phyloP scores from a whole-genome alignment of 2,329 filamentous ascomycete species.

The Incumbomyces delicatus region DNA sequence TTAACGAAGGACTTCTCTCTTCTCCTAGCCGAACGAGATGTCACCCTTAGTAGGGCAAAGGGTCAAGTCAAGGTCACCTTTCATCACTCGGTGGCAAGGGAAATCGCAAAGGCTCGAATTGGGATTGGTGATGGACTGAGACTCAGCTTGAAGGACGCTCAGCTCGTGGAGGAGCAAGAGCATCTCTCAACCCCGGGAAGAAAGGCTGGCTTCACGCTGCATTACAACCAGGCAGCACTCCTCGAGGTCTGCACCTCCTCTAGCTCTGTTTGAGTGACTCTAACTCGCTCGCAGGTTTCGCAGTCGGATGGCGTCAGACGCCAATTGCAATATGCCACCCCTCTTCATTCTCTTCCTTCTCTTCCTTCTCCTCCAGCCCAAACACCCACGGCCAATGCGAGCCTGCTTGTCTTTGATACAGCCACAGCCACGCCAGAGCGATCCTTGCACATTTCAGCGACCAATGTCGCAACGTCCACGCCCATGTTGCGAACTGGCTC shows the following conservation, averaged over 20 bases:
- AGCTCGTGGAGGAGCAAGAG: constrained; percentile 50
- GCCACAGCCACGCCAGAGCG: too few relatives aligned
- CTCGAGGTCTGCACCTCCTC: background rate
- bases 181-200: constrained; percentile 45
- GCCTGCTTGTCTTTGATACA: too few relatives aligned
- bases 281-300: background rate
- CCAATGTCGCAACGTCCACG: background rate
- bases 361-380: background rate
- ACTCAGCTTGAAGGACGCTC: constrained; percentile 58
- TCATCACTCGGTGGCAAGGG: constrained; percentile 59
- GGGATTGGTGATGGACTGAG: constrained; percentile 69
- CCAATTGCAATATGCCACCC: background rate
- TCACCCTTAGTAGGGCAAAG: constrained; percentile 62
- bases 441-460: background rate
- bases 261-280: background rate
- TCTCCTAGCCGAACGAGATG: constrained; percentile 74
- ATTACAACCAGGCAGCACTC: constrained; percentile 26
- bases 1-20: constrained; percentile 65
- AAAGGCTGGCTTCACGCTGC: constrained; percentile 48
- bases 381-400: background rate
- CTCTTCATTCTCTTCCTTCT: background rate
- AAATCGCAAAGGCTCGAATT: constrained; percentile 55
- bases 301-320: background rate
- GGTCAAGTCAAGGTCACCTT: constrained; percentile 78
- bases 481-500: background rate